Evolutionary conservation across 2,329 filamentous ascomycete genomes (phyloP).

Genomic region (Alternaria gansuensis): DNA sequence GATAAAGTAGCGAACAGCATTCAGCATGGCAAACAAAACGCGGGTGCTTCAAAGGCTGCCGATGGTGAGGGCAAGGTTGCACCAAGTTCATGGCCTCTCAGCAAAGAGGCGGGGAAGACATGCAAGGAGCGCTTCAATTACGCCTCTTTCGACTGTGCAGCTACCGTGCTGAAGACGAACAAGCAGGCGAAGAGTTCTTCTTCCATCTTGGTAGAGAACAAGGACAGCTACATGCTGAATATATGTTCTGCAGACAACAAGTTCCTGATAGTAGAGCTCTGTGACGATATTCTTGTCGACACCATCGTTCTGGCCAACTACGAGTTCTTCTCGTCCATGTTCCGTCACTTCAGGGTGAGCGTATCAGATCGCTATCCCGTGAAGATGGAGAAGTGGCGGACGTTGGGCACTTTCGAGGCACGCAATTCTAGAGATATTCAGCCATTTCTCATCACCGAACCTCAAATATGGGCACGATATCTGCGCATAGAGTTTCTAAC

Average conservation of each 20-base stretch:
- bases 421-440: constrained; percentile 93
- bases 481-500: constrained; percentile 88
- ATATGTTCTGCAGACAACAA: constrained; percentile 88
- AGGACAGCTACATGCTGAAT: constrained; percentile 97
- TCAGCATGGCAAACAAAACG: constrained; percentile 27
- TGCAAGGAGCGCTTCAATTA: constrained; percentile 99
- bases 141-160: constrained; percentile 95
- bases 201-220: constrained; percentile 91
- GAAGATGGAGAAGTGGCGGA: constrained; percentile 90
- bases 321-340: constrained; percentile 98
- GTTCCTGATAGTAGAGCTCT: constrained; percentile 93
- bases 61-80: constrained; percentile 43
- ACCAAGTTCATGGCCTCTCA: constrained; percentile 61
- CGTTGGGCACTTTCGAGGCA: constrained; percentile 87
- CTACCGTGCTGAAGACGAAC: constrained; percentile 91
- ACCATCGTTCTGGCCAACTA: constrained; percentile 98
- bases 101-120: constrained; percentile 94
- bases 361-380: constrained; percentile 95
- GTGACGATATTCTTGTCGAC: constrained; percentile 85
- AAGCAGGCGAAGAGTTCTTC: constrained; percentile 85
- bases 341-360: constrained; percentile 87
- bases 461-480: constrained; percentile 95
- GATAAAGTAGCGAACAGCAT: constrained; percentile 29
- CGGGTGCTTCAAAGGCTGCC: constrained; percentile 26
- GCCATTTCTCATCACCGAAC: constrained; percentile 91